Evolutionary conservation across 2,329 filamentous ascomycete genomes (phyloP), one percentile per base, ranked within the genome.

Genomic region (Periglandula ipomoeae): DNA sequence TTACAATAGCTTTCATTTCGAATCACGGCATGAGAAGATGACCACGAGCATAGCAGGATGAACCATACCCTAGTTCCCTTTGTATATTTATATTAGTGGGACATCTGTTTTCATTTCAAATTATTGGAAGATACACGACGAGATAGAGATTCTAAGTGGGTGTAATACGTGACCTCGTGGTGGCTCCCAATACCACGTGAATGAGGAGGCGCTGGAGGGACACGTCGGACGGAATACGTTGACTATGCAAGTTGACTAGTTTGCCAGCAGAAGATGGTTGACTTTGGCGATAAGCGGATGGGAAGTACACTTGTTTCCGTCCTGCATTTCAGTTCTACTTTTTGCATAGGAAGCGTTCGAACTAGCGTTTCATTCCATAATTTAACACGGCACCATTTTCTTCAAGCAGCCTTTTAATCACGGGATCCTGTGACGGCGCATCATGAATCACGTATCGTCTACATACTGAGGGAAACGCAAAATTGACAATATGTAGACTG

Each of bases 21-120:
- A 39, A 44, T 39, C 27, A 55, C 41, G 53, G 50, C 35, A 55
- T 49, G 53, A 53, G 38, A 49, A 44, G 46, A 55, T 39, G 48
- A 55, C 39, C 39, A 53, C 43, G 47, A 51, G 19, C 47, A 51
- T 47, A 49, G 40, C 49, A 30, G 49, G 47, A 41, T 49, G 44
- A 46, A 30, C 27, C 42, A 44, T 44, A 47, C 44, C 49, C 49
- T 45, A 38, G 24, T 53, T 51, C 39, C 46, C 48, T 51, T 53
- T 53, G 51, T 51, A 46, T 48, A 42, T 41, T 42, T 35, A 42
- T 41, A 40, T 47, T 15, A 30, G 38, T 47, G 38, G 20, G 30
- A 8, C 26, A 47, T 39, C 32, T 39, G 17, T 15, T 42, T 39
- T 42, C 10, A 2, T 24, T n/a, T 46, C 39, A 22, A 5, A 9